Evolutionary conservation across 768 basidiomycete species (phyloP).

Genomic region (Galerina marginata): DNA sequence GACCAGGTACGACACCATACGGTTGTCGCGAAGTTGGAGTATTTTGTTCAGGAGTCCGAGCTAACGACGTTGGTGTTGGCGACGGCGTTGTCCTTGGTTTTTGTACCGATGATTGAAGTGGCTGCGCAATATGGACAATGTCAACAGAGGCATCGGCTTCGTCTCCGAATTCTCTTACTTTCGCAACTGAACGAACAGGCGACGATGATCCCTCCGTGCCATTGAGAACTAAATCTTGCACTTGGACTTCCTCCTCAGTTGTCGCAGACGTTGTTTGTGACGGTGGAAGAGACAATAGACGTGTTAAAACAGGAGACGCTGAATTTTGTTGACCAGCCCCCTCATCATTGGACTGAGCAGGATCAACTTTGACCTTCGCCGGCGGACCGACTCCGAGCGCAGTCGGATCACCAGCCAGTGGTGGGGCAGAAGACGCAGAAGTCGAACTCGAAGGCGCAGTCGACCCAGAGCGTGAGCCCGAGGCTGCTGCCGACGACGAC

Average conservation of each 20-base stretch:
- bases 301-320: neutral
- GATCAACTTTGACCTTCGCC: neutral
- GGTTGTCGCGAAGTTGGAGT: neutral
- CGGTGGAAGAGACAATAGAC: neutral
- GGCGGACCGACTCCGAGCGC: too few relatives aligned
- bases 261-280: slow-evolving; percentile 14
- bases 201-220: neutral
- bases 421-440: neutral
- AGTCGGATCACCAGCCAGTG: neutral
- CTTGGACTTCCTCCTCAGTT: slow-evolving; percentile 14
- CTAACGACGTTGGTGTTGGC: neutral
- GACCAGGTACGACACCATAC: neutral
- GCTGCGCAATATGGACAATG: neutral
- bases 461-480: neutral
- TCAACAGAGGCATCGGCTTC: neutral
- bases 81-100: neutral
- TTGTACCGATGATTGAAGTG: neutral
- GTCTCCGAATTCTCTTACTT: too few relatives aligned
- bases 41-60: neutral
- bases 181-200: neutral
- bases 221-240: slow-evolving; percentile 10
- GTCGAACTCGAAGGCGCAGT: neutral
- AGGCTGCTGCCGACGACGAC: too few relatives aligned
- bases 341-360: neutral
- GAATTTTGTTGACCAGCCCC: too few relatives aligned